A percentile compares a stretch with the other conserved stretches of the same genome.
Evolutionary conservation across 495 filamentous ascomycete genomes (phyloP).

Genomic region (Penicillium atrosanguineum): DNA sequence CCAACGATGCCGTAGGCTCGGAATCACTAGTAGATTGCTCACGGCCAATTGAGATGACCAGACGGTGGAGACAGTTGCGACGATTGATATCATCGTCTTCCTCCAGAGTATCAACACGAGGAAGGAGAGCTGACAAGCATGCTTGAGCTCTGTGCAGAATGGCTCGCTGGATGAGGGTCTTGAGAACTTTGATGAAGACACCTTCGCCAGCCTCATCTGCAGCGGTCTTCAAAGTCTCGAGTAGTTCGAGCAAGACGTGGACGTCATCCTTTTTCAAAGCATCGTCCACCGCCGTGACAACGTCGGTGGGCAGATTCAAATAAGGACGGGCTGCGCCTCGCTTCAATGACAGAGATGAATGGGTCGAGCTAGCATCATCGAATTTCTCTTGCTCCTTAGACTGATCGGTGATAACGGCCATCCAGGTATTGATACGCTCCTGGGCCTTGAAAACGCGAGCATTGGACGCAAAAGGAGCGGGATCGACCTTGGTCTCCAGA

Average conservation of each 20-base stretch:
- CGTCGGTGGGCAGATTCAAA: constrained; percentile 61
- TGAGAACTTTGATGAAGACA: constrained; percentile 59
- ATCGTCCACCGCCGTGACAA: constrained; percentile 72
- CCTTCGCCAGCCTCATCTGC: constrained; percentile 44
- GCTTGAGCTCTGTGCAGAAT: constrained; percentile 67
- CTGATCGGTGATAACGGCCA: constrained; percentile 60
- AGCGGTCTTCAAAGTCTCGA: constrained; percentile 55
- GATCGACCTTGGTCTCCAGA: constrained; percentile 82
- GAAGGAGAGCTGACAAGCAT: constrained; percentile 68
- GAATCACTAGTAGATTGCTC: constrained; percentile 61
- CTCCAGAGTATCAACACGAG: constrained; percentile 64
- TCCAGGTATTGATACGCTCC: constrained; percentile 84
- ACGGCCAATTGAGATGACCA: constrained; percentile 86
- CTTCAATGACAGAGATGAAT: constrained; percentile 68
- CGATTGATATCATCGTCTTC: constrained; percentile 90
- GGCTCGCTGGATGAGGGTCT: constrained; percentile 79
- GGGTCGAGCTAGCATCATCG: constrained; percentile 70
- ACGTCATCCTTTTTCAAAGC: constrained; percentile 75
- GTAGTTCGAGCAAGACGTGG: constrained; percentile 52
- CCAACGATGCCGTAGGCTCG: constrained; percentile 39
- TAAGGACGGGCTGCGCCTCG: constrained; percentile 66
- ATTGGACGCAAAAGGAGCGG: constrained; percentile 80
- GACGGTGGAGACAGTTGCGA: constrained; percentile 87
- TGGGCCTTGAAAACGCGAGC: constrained; percentile 60
- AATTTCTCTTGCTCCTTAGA: constrained; percentile 61